Conservation (phyloP, 116 monocot genomes). For the Phalaenopsis hybrid region DNA sequence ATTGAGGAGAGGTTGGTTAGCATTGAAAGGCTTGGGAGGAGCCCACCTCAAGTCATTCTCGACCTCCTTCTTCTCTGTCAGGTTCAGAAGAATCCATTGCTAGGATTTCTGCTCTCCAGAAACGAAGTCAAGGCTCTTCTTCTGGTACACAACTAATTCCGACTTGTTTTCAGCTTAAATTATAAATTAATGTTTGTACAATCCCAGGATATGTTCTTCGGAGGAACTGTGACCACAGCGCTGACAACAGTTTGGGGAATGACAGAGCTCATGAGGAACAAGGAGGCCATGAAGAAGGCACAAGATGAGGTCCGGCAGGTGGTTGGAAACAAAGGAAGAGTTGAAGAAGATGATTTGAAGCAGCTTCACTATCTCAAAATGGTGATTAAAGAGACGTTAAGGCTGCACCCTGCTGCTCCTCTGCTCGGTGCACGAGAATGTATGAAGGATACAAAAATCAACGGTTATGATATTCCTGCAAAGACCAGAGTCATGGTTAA, state of each 20-base stretch:
- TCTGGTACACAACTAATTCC: too few species aligned
- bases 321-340: neutral
- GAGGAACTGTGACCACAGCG: neutral
- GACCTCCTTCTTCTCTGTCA: neutral
- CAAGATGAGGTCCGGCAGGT: slow-evolving; percentile 8
- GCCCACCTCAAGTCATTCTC: neutral
- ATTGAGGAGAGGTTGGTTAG: neutral
- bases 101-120: too few species aligned
- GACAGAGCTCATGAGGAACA: slow-evolving; percentile 11
- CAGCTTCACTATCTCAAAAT: slow-evolving; percentile 4
- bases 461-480: too few species aligned
- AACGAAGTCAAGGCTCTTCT: too few species aligned
- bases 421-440: slow-evolving; percentile 5
- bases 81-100: too few species aligned
- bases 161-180: too few species aligned
- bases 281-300: neutral
- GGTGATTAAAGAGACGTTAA: slow-evolving; percentile 7
- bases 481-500: too few species aligned
- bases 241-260: slow-evolving; percentile 5
- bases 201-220: slow-evolving; percentile 10
- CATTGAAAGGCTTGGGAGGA: neutral
- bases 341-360: neutral
- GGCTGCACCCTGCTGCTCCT: slow-evolving; percentile 4
- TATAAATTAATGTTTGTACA: neutral
- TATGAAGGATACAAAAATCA: neutral